Base-by-base conservation (phyloP, 306 rosid genomes). In the Chamaecrista fasciculata region DNA sequence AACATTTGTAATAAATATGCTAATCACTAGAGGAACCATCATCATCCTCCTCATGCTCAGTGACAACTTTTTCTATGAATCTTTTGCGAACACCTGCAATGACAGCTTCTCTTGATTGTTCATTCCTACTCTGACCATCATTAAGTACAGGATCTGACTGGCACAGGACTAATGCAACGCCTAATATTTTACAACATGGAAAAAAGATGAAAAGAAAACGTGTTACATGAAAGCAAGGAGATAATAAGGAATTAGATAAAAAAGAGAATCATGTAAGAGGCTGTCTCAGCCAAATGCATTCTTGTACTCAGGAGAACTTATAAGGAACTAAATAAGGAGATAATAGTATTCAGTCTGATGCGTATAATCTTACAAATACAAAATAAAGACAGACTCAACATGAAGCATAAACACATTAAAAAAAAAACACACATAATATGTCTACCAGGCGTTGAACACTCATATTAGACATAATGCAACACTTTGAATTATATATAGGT, bases 101-200 rank as follows among this genome's bases (percentile, higher is more conserved):
- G 64, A 94, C 89, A 61, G 97, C 86, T 61, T 89, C 46, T 65
- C 92, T 87, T 59, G 96, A 87, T 14, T 39, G 66, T 61, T 76
- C 97, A 18, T 80, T 72, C 51, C 78, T 82, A 60, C 79, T 76
- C 44, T 80, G 95, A 16, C 98, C 97, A 69, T 90, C 97, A 24
- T 85, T 84, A 9, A 94, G 96, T 1, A 90, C 97, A 37, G 97
- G 97, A 76, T 88, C 92, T 39, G 96, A 87, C 66, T 90, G 90
- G 80, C 98, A 94, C 56, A 94, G 86, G 33, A 94, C 86, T 77
- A 94, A 78, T 61, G 98, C 97, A 79, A 88, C 96, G 67, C 96
- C 97, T 90, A 72, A 48, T 23, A 74, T 75, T 56, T 53, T 75
- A 83, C 34, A 74, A 23, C 63, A 63, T 3, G 52, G 20, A 74